These are phyloP conservation scores for Ustilago lituana DNA, from an alignment of 1,284 basidiomycete genomes.

Conservation along the genomic window DNA sequence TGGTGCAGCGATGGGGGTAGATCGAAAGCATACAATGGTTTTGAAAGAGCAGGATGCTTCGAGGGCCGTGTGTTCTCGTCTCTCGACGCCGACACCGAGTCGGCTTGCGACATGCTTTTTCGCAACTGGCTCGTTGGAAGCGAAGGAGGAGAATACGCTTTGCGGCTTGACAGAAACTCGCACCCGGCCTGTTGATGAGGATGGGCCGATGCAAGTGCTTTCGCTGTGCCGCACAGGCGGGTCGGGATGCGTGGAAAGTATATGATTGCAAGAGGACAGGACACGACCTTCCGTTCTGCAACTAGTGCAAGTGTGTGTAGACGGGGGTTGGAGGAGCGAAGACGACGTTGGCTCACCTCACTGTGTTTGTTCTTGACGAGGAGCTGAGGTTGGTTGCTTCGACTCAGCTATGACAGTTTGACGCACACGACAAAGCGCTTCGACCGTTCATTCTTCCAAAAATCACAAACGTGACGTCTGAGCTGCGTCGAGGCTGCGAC, in stretches of 20 bases:
- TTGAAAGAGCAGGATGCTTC: slow-evolving; percentile 32
- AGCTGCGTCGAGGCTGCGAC: no score
- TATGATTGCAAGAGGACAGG: slow-evolving; percentile 2
- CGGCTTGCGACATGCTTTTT: slow-evolving; percentile 23
- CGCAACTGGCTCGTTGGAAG: background rate
- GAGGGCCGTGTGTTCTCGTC: background rate
- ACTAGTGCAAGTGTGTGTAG: no score
- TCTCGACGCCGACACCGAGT: background rate
- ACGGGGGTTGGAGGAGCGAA: no score
- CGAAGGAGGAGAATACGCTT: no score
- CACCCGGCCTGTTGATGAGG: background rate
- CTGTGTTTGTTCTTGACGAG: background rate
- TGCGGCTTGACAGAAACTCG: no score
- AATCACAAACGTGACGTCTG: no score
- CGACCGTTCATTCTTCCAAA: no score
- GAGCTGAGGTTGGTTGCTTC: no score
- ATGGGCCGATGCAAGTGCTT: background rate
- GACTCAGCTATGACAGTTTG: no score
- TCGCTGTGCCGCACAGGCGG: background rate
- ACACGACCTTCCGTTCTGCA: background rate
- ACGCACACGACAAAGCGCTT: no score
- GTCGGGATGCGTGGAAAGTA: background rate
- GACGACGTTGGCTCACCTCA: background rate
- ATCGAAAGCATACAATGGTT: slow-evolving; percentile 57
- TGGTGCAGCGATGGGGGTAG: slow-evolving; percentile 36